A percentile compares a stretch with the other conserved stretches of the same genome.
Conservation (phyloP, 768 basidiomycete species). For the Lentinula detonsa region DNA sequence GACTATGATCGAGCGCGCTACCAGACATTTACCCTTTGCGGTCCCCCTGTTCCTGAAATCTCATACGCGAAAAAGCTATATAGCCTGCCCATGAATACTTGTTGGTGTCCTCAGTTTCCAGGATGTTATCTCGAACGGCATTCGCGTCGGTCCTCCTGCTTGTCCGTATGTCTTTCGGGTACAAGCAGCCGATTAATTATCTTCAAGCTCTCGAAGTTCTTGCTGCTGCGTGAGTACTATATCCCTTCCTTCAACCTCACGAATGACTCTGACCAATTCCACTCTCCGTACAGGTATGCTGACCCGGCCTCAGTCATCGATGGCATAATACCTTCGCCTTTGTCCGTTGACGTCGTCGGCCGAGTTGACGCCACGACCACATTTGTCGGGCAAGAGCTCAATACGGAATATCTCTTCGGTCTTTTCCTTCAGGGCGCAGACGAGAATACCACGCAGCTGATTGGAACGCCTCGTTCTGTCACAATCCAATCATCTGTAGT, state of each 20-base stretch:
- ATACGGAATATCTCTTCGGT: constrained; percentile 3
- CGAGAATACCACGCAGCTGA: constrained; percentile 5
- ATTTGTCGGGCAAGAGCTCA: constrained; percentile 1
- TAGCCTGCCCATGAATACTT: not conserved
- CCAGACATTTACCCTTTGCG: not conserved
- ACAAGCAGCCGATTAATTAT: not conserved
- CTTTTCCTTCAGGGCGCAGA: not conserved
- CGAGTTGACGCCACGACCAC: not conserved
- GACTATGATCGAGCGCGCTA: not conserved
- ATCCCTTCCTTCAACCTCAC: no score
- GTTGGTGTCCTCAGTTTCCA: not conserved
- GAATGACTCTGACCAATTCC: no score
- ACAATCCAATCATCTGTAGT: constrained; percentile 2
- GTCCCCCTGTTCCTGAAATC: not conserved
- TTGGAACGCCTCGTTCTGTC: not conserved
- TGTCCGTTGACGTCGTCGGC: not conserved
- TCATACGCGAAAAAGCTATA: not conserved
- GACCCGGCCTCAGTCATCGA: not conserved
- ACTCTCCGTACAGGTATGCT: not conserved
- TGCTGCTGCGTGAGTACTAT: not conserved
- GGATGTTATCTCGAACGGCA: not conserved
- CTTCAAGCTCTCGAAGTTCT: not conserved
- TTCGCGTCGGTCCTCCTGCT: not conserved
- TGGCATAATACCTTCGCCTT: not conserved
- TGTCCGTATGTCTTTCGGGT: not conserved